Percentiles rank a stretch among this genome's conserved stretches.
These are phyloP conservation scores for Kwoniella pini DNA, from an alignment of 768 basidiomycete genomes.

Conservation along the genomic window DNA sequence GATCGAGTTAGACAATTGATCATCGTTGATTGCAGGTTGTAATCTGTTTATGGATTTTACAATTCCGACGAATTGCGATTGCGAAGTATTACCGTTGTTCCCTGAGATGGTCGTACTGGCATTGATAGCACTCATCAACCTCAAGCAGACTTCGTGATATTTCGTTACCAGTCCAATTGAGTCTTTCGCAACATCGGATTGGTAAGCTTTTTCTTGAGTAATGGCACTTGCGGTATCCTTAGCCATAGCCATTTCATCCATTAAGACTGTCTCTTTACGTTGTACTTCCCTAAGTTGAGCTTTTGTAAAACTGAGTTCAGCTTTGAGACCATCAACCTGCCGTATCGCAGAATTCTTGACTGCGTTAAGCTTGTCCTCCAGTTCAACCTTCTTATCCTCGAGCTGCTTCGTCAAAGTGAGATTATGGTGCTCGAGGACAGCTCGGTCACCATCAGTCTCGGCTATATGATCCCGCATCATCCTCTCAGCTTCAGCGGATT, in stretches of 20 bases:
- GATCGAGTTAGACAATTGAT: neutral
- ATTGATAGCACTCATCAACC: conserved; percentile 47
- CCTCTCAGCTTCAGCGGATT: conserved; percentile 65
- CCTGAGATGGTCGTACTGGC: conserved; percentile 48
- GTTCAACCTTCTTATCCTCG: conserved; percentile 64
- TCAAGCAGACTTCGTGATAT: conserved; percentile 49
- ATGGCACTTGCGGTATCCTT: conserved; percentile 40
- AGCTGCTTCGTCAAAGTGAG: conserved; percentile 72
- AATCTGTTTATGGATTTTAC: conserved; percentile 1
- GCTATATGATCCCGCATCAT: conserved; percentile 81
- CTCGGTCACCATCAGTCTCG: conserved; percentile 90
- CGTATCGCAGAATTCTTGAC: conserved; percentile 32
- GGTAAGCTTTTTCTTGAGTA: conserved; percentile 30
- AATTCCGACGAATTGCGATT: conserved; percentile 2
- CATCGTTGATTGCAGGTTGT: neutral
- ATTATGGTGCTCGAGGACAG: conserved; percentile 87
- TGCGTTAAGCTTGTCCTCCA: conserved; percentile 37
- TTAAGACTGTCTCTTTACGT: conserved; percentile 35
- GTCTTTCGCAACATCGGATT: conserved; percentile 41
- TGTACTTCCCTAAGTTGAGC: conserved; percentile 49
- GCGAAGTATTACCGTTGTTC: conserved; percentile 6
- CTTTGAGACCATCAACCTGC: conserved; percentile 65
- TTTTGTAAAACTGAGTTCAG: conserved; percentile 63
- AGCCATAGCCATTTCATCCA: conserved; percentile 47
- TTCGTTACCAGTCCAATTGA: conserved; percentile 49